These are phyloP conservation scores for Mycena vulgaris DNA, from an alignment of 768 basidiomycete species.

Conservation along the genomic window DNA sequence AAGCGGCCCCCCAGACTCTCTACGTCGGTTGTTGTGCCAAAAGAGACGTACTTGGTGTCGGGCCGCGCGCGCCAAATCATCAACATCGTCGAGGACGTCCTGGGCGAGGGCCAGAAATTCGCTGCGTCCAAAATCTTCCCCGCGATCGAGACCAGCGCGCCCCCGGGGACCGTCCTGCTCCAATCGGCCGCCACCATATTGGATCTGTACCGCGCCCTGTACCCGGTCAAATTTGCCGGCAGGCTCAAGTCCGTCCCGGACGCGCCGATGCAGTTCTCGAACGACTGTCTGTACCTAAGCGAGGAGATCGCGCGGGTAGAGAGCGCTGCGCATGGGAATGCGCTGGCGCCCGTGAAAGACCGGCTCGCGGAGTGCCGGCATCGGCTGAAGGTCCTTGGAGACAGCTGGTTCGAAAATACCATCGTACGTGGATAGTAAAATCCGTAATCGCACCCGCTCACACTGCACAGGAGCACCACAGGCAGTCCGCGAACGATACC, in stretches of 20 bases:
- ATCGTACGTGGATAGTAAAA: conserved; percentile 65
- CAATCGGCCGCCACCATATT: conserved; percentile 77
- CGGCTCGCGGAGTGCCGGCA: conserved; percentile 67
- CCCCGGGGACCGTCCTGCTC: conserved; percentile 70
- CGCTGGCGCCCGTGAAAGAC: conserved; percentile 53
- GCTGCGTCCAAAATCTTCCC: conserved; percentile 69
- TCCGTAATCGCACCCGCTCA: background rate
- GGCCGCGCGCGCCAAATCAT: conserved; percentile 68
- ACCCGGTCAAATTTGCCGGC: conserved; percentile 73
- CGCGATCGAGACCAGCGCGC: conserved; percentile 46
- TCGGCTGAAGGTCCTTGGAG: conserved; percentile 68
- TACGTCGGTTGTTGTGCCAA: conserved; percentile 44
- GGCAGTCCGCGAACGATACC: conserved; percentile 58
- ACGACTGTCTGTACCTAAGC: conserved; percentile 83
- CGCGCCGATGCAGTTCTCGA: conserved; percentile 81
- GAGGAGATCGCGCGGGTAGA: conserved; percentile 64
- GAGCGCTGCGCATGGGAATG: conserved; percentile 39
- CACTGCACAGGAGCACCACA: conserved; percentile 63
- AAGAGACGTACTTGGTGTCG: conserved; percentile 76
- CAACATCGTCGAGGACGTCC: conserved; percentile 70
- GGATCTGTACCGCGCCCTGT: conserved; percentile 85
- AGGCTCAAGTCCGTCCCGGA: conserved; percentile 65
- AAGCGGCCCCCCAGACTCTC: conserved; percentile 47
- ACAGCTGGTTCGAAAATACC: conserved; percentile 80
- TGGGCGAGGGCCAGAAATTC: conserved; percentile 79